Conservation (phyloP, 2,329 filamentous ascomycete species). For the Fusarium sp. region DNA sequence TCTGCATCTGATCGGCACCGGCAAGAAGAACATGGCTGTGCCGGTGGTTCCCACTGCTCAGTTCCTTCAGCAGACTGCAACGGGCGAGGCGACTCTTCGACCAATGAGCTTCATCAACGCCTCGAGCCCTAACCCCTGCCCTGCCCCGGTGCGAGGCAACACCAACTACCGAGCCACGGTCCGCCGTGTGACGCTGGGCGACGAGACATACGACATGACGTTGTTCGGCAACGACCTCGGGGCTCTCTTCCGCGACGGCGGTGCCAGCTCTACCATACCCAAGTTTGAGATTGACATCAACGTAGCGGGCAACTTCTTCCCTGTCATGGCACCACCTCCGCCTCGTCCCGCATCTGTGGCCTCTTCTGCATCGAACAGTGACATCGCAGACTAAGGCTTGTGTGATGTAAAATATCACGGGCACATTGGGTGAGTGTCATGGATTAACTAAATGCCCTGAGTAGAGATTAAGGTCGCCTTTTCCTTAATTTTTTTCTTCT, state of each 20-base stretch:
- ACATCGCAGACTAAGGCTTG: constrained; percentile 17
- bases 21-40: constrained; percentile 47
- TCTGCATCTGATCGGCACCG: constrained; percentile 45
- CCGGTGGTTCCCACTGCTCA: constrained; percentile 51
- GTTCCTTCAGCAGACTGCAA: constrained; percentile 34
- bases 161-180: constrained; percentile 26
- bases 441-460: not conserved
- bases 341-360: constrained; percentile 27
- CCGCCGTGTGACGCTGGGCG: constrained; percentile 38
- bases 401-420: not conserved
- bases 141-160: constrained; percentile 12
- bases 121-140: not conserved
- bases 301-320: constrained; percentile 10
- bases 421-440: not conserved
- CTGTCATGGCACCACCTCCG: constrained; percentile 27
- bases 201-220: constrained; percentile 39
- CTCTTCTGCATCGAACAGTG: constrained; percentile 23
- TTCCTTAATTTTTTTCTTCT: no score
- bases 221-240: constrained; percentile 44
- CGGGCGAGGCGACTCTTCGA: constrained; percentile 34
- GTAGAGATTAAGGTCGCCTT: not conserved
- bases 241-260: constrained; percentile 29
- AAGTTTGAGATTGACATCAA: constrained; percentile 40
- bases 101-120: constrained; percentile 22
- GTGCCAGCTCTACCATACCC: constrained; percentile 27